Conservation (phyloP, 2,329 filamentous ascomycete species). For the Xylaria sp. region DNA sequence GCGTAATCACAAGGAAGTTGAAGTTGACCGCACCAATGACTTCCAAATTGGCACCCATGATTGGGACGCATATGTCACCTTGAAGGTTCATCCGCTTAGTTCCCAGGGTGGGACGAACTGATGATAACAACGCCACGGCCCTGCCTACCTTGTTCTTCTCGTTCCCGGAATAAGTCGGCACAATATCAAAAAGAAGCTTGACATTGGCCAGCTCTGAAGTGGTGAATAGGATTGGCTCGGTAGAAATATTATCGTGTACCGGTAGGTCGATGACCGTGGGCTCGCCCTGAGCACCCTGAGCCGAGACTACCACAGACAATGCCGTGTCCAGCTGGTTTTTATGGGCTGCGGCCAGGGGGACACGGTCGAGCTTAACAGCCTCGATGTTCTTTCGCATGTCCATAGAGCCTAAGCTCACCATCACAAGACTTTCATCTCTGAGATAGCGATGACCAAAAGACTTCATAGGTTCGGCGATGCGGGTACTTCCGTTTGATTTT, state of each 20-base stretch:
- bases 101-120: constrained; percentile 80
- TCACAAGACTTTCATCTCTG: constrained; percentile 82
- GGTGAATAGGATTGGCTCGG: constrained; percentile 90
- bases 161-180: constrained; percentile 91
- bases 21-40: constrained; percentile 96
- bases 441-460: constrained; percentile 96
- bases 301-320: constrained; percentile 86
- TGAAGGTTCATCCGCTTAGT: constrained; percentile 88
- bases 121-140: constrained; percentile 84
- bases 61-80: constrained; percentile 89
- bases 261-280: constrained; percentile 89
- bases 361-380: constrained; percentile 83
- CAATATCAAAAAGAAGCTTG: constrained; percentile 89
- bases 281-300: constrained; percentile 82
- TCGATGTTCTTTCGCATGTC: constrained; percentile 82
- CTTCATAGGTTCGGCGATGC: constrained; percentile 78
- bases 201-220: constrained; percentile 78
- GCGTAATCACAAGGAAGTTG: constrained; percentile 93
- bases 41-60: constrained; percentile 81
- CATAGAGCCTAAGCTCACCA: constrained; percentile 94
- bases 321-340: constrained; percentile 93
- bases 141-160: constrained; percentile 88
- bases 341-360: constrained; percentile 85
- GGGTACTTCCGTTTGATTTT: constrained; percentile 54
- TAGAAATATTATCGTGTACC: constrained; percentile 90